Evolutionary conservation across 177 flowering plant species (phyloP).

Genomic region (Vitis hybrid): DNA sequence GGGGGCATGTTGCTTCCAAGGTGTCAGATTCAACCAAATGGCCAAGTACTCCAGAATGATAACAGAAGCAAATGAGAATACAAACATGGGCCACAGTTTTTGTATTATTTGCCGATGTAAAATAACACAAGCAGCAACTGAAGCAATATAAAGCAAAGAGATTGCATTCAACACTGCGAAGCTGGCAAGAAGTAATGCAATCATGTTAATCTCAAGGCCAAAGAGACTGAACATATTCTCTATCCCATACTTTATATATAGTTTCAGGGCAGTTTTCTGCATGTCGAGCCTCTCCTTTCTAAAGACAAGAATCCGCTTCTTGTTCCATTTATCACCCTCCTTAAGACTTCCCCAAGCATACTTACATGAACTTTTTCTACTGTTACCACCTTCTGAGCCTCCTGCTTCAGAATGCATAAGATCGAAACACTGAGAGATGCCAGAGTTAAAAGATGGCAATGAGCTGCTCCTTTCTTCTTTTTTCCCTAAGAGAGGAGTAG

Average conservation of each 20-base stretch:
- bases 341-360: slow-evolving; percentile 66
- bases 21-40: slow-evolving; percentile 53
- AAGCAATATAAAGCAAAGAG: slow-evolving; percentile 77
- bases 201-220: slow-evolving; percentile 98
- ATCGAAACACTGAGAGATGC: slow-evolving; percentile 27
- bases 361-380: slow-evolving; percentile 51
- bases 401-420: slow-evolving; percentile 23
- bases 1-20: slow-evolving; percentile 31
- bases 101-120: slow-evolving; percentile 60
- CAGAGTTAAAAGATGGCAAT: slow-evolving; percentile 46
- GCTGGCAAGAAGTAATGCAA: slow-evolving; percentile 83
- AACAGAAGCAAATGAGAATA: slow-evolving; percentile 65
- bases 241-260: slow-evolving; percentile 83
- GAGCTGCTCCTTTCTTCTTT: slow-evolving; percentile 31
- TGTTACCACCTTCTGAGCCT: slow-evolving; percentile 35
- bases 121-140: slow-evolving; percentile 84
- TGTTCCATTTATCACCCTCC: slow-evolving; percentile 89
- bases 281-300: slow-evolving; percentile 81
- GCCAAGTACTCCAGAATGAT: slow-evolving; percentile 72
- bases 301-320: slow-evolving; percentile 60
- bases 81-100: slow-evolving; percentile 82
- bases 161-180: slow-evolving; percentile 83
- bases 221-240: slow-evolving; percentile 88
- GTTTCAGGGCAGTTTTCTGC: slow-evolving; percentile 69
- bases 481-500: slow-evolving; percentile 25